Evolutionary conservation across 2,329 filamentous ascomycete genomes (phyloP), one percentile per base, ranked within the genome.

Genomic region (Paracamarosporium sp.): DNA sequence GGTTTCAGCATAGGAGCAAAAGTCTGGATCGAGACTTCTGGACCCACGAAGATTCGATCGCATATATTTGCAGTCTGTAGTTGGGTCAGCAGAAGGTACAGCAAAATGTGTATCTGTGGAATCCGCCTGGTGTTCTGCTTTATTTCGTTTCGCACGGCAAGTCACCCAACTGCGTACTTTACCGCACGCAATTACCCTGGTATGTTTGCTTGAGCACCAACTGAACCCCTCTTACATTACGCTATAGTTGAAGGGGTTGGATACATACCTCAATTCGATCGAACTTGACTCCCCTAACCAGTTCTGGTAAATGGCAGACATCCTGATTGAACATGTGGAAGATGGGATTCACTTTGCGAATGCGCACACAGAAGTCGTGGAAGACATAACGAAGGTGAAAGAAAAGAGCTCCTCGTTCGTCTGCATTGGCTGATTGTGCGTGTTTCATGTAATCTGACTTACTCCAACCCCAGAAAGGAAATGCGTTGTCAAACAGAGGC

Each of bases 241-340:
- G n/a, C n/a, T n/a, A n/a, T n/a, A n/a, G n/a, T n/a, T n/a, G n/a
- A n/a, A n/a, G n/a, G n/a, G n/a, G n/a, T n/a, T n/a, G n/a, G n/a
- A n/a, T n/a, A n/a, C n/a, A n/a, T n/a, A 80, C 78, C 67, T 80
- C 78, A 33, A 81, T 77, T 5, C 78, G 70, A 55, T 72, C 74
- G 58, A 77, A 79, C 24, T 25, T 50, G 27, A 17, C 25, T 12
- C 7, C 60, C 24, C 50, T 28, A 9, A 66, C 7, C 22, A 58
- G 51, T 2, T 6, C 43, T 8, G 67, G 63, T n/a, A 79, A 66
- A 1, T 60, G 25, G 13, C 5, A 11, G 2, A 65, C 71, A 46
- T 77, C 60, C 1, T 71, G 41, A 20, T 71, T 62, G 50, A 66
- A 66, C 1, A 80, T 46, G 8, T 65, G 45, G 50, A 80, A 76